Percentiles rank a stretch among this genome's conserved stretches.
These are phyloP conservation scores for Omphalotus olearius DNA, from an alignment of 1,284 basidiomycete species.

Conservation along the genomic window DNA sequence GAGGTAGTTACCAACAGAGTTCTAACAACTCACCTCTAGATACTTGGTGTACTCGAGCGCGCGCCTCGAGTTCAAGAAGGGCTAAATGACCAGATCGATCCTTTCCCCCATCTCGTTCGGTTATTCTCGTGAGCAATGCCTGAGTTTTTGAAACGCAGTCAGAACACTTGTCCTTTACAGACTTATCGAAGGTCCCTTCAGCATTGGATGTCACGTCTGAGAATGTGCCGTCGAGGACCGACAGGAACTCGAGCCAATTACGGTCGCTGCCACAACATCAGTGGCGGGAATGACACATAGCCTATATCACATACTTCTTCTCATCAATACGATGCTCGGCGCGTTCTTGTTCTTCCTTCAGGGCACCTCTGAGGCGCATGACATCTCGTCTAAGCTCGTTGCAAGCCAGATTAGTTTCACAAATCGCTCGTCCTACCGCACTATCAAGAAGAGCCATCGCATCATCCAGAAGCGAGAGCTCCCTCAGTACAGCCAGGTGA, in stretches of 20 bases:
- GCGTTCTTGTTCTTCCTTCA: constrained; percentile 53
- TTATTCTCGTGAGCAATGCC: constrained; percentile 52
- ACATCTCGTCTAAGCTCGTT: constrained; percentile 74
- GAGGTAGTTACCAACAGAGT: constrained; percentile 1
- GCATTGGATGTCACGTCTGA: constrained; percentile 30
- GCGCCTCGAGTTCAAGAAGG: constrained; percentile 66
- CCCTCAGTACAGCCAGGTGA: constrained; percentile 66
- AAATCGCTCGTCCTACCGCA: constrained; percentile 61
- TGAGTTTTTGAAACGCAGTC: constrained; percentile 42
- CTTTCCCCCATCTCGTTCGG: constrained; percentile 56
- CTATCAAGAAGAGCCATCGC: constrained; percentile 67
- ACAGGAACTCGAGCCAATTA: constrained; percentile 82
- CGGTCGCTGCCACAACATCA: constrained; percentile 54
- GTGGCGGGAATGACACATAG: constrained; percentile 7
- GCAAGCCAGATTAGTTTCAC: constrained; percentile 67
- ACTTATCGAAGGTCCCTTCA: constrained; percentile 24
- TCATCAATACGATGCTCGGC: constrained; percentile 55
- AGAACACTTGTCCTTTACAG: constrained; percentile 27
- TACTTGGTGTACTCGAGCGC: constrained; percentile 43
- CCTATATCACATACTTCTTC: constrained; percentile 41
- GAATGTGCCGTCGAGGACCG: constrained; percentile 67
- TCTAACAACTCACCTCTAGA: constrained; percentile 34
- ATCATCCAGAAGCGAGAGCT: constrained; percentile 64
- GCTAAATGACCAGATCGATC: constrained; percentile 74
- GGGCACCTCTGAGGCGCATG: constrained; percentile 48